These are phyloP conservation scores for Aspergillus felis DNA, from an alignment of 2,329 filamentous ascomycete genomes.

Conservation along the genomic window DNA sequence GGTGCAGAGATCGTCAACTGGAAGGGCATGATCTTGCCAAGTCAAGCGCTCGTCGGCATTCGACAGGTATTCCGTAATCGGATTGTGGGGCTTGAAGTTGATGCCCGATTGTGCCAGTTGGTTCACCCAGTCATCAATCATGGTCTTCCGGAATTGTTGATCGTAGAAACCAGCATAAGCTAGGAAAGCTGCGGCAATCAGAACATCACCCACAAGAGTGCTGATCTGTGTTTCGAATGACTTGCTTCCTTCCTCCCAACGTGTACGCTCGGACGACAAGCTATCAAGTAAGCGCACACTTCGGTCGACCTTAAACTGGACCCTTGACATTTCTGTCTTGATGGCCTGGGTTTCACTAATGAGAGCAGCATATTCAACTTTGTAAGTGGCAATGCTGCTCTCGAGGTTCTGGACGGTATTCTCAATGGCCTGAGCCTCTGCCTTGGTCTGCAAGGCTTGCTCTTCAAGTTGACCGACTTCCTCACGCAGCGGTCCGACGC, in stretches of 20 bases:
- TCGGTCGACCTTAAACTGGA: slow-evolving; percentile 96
- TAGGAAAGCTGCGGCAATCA: slow-evolving; percentile 94
- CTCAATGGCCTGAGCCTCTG: slow-evolving; percentile 86
- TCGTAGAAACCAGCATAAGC: slow-evolving; percentile 97
- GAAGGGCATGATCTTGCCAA: slow-evolving; percentile 91
- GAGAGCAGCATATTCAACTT: slow-evolving; percentile 89
- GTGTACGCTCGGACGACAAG: slow-evolving; percentile 83
- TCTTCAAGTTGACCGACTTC: slow-evolving; percentile 87
- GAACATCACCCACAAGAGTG: slow-evolving; percentile 90
- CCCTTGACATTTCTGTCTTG: slow-evolving; percentile 92
- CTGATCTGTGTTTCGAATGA: slow-evolving; percentile 98
- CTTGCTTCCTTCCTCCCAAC: slow-evolving; percentile 97
- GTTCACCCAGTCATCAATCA: slow-evolving; percentile 96
- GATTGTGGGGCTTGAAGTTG: slow-evolving; percentile 87
- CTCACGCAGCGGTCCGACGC: slow-evolving; percentile 84
- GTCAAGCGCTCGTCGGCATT: slow-evolving; percentile 90
- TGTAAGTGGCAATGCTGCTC: slow-evolving; percentile 88
- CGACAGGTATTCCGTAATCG: slow-evolving; percentile 92
- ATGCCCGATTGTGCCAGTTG: slow-evolving; percentile 92
- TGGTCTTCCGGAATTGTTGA: slow-evolving; percentile 94
- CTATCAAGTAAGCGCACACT: slow-evolving; percentile 93
- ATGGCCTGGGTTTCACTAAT: slow-evolving; percentile 97
- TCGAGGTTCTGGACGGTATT: slow-evolving; percentile 81
- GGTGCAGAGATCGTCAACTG: slow-evolving; percentile 95
- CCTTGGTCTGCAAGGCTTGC: slow-evolving; percentile 85